A percentile compares a stretch with the other conserved stretches of the same genome.
These are phyloP conservation scores for Trichoderma sp. DNA, from an alignment of 2,329 filamentous ascomycete genomes.

Conservation along the genomic window DNA sequence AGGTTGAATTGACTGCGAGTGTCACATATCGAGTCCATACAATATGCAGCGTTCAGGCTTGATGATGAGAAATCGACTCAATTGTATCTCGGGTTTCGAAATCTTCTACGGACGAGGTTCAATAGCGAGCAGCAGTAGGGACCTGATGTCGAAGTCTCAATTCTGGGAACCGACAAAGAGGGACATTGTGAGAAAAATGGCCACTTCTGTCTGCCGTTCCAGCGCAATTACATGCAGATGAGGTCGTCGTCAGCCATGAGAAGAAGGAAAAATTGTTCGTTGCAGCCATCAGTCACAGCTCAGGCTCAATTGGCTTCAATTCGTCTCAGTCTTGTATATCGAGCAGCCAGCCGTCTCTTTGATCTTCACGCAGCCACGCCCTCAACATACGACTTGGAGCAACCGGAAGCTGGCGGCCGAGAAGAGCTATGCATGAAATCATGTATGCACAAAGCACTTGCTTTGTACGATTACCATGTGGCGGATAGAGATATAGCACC, in stretches of 20 bases:
- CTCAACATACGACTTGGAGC: background rate
- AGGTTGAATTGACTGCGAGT: background rate
- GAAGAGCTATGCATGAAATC: background rate
- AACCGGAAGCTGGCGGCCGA: background rate
- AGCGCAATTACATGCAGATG: background rate
- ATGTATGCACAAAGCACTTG: background rate
- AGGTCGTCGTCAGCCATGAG: background rate
- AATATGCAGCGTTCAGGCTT: background rate
- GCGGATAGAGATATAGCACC: background rate
- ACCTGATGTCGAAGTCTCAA: background rate
- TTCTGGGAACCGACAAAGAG: background rate
- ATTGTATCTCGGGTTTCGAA: background rate
- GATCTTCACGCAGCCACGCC: background rate
- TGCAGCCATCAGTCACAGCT: background rate
- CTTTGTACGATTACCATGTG: constrained; percentile 17
- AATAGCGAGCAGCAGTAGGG: background rate
- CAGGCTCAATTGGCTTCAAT: too few species aligned
- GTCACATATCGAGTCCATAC: background rate
- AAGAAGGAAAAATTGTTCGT: background rate
- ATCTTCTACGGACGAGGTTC: background rate
- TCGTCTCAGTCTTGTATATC: background rate
- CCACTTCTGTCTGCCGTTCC: background rate
- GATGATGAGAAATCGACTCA: background rate
- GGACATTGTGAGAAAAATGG: background rate
- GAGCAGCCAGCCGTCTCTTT: background rate